Conservation (phyloP, 2,329 filamentous ascomycete species). For the Microdochium nivale region DNA sequence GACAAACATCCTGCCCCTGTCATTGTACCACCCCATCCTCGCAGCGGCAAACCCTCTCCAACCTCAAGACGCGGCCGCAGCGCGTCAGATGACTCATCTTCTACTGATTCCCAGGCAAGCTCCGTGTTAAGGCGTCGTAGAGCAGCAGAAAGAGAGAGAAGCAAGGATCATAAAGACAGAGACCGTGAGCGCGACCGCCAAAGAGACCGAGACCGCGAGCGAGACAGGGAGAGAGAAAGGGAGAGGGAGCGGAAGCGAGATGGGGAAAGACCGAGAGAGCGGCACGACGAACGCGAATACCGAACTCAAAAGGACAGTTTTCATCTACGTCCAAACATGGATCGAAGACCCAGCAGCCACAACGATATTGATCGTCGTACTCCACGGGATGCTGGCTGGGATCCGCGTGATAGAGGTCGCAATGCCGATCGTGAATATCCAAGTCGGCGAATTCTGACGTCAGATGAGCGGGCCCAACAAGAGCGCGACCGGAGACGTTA, state of each 20-base stretch:
- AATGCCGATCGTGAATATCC: neutral
- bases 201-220: constrained; percentile 13
- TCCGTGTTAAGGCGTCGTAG: constrained; percentile 8
- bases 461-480: neutral
- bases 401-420: constrained; percentile 8
- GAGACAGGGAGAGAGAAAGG: constrained; percentile 11
- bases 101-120: constrained; percentile 16
- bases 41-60: constrained; percentile 12
- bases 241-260: constrained; percentile 9
- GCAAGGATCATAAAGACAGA: neutral
- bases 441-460: neutral
- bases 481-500: neutral
- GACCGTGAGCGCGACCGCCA: constrained; percentile 1
- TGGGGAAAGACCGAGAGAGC: constrained; percentile 10
- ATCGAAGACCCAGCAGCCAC: constrained; percentile 20
- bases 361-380: constrained; percentile 16
- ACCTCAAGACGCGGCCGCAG: constrained; percentile 14
- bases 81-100: constrained; percentile 16
- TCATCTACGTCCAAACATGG: constrained; percentile 15
- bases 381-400: constrained; percentile 14
- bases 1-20: constrained; percentile 10
- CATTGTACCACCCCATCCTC: constrained; percentile 6
- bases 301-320: constrained; percentile 13
- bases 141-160: constrained; percentile 2
- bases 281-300: constrained; percentile 16